These are phyloP conservation scores for Myxozyma nipponensis DNA, from an alignment of 805 yeast species.

Conservation along the genomic window DNA sequence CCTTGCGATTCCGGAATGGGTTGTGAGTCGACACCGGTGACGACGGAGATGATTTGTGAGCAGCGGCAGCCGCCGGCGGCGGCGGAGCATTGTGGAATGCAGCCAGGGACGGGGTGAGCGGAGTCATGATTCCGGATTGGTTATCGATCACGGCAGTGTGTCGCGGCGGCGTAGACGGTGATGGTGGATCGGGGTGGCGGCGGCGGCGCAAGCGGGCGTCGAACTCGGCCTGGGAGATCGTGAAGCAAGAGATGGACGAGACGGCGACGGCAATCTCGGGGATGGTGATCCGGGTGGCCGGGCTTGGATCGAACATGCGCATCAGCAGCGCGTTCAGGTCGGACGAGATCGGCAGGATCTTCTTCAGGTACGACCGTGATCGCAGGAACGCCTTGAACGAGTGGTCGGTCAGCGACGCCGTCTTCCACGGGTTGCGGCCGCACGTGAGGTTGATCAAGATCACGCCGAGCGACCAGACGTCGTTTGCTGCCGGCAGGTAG, in stretches of 20 bases:
- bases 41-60: not conserved
- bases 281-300: constrained; percentile 28
- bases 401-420: constrained; percentile 55
- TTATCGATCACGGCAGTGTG: constrained; percentile 5
- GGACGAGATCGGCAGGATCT: constrained; percentile 68
- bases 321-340: constrained; percentile 55
- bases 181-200: not conserved
- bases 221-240: constrained; percentile 20
- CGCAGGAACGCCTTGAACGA: constrained; percentile 63
- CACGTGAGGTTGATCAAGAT: constrained; percentile 76
- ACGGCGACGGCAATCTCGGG: constrained; percentile 25
- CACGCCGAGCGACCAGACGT: constrained; percentile 82
- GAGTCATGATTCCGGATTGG: constrained; percentile 9
- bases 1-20: constrained; percentile 22
- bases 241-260: constrained; percentile 21
- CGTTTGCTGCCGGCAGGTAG: constrained; percentile 53
- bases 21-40: constrained; percentile 8
- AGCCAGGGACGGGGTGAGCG: constrained; percentile 12
- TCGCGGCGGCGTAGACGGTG: constrained; percentile 9
- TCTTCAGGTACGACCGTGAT: constrained; percentile 51
- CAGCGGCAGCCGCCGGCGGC: not conserved
- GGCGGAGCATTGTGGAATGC: not conserved
- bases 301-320: constrained; percentile 31
- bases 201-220: not conserved
- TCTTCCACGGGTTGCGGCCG: constrained; percentile 89